Evolutionary conservation across 495 filamentous ascomycete genomes (phyloP), one percentile per base, ranked within the genome.

Genomic region (Trichoderma gamsii): DNA sequence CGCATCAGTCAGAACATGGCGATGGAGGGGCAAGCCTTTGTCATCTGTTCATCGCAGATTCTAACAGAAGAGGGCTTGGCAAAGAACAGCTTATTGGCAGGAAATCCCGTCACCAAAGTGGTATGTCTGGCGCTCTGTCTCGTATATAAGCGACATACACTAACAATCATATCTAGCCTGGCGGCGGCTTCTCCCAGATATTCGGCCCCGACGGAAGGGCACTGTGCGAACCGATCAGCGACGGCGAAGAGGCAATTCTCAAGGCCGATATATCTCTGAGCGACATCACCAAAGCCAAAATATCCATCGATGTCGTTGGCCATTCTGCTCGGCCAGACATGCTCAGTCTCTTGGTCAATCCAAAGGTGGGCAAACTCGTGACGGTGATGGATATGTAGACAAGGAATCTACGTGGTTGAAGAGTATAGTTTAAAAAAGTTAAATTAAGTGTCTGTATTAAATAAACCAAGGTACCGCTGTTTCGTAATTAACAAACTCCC

Each of bases 271-370:
- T 83, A 29, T 70, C 78, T 32, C 56, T 78, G 35, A 74, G 78
- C 41, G 66, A 70, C 18, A 76, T 81, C 23, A 5, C 76, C 15
- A 66, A 32, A 9, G 68, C 72, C 5, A 78, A 73, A 56, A 9
- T 56, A 3, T 80, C 82, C 69, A 66, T 77, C 1, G 80, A 84
- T 73, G 68, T 69, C 0, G 70, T 52, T 41, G 82, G 81, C 0
- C 80, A 82, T 68, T 82, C 81, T 63, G 77, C 74, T 44, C 72
- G 82, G 13, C 82, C 82, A 15, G 81, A 84, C 73, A 61, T 84
- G 68, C 71, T 84, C 63, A 79, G 76, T 72, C 56, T 84, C 56
- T 74, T 75, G 12, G 78, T 79, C 0, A 76, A 79, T 68, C 21
- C 65, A n/a, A 66, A 43, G 13, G 43, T 35, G 11, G 41, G 18